Base-by-base conservation (phyloP, 2,329 filamentous ascomycete species). In the Aureobasidium vineae region DNA sequence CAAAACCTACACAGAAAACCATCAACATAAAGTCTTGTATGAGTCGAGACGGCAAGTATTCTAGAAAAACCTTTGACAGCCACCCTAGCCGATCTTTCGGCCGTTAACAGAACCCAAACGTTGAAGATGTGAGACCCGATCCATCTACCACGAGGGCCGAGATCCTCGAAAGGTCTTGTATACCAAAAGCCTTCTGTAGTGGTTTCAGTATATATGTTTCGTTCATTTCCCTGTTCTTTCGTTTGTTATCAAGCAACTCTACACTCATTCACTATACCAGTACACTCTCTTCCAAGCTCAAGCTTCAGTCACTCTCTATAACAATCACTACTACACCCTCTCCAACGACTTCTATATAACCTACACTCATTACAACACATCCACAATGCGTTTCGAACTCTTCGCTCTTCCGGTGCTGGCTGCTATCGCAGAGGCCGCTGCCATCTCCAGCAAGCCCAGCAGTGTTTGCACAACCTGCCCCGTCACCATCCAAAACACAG, bases 331-430 rank as follows among this genome's bases (percentile, higher is more conserved):
- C 31, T 15, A 36, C 57, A 26, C 45, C 41, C 59, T 38, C 43
- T 31, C 15, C 45, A 31, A 43, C 59, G 11, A 52, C 11, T 3
- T 23, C 11, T 38, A 33, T 8, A 64, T 23, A 43, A 5, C n/a
- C 28, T 21, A 64, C 33, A 36, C 41, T 47, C 49, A 10, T 13
- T 53, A 31, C 19, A 54, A 33, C 26, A 53, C 1, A 52, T 31
- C n/a, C 60, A 53, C 33, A 16, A 64, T 64, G 60, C 60, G 60
- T 64, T 64, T 64, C 47, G 16, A 64, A 54, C 23, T 64, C 23
- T 36, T 64, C 36, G 49, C 49, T 23, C 36, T 64, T 36, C 60
- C 60, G 43, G 36, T 43, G 2, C 36, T 64, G 33, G 60, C 60
- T 31, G 60, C 31, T 16, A 16, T 53, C 3, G 49, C 33, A 26